Evolutionary conservation across 352 stramenopile genomes (phyloP).

Genomic region (Pelagophyceae sp.): DNA sequence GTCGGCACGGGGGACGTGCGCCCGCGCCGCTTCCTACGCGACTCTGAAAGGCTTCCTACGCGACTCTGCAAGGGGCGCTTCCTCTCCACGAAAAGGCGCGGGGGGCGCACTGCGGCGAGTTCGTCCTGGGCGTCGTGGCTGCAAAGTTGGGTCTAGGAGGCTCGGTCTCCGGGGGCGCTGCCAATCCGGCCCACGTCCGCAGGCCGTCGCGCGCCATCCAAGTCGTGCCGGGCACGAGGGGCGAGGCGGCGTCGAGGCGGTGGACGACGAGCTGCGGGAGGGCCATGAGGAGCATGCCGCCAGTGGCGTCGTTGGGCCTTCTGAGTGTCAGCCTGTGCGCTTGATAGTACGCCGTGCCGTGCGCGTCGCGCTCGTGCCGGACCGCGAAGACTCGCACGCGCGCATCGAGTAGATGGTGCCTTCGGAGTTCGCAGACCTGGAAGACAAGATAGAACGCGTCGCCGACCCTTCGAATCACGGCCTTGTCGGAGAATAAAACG

Average conservation of each 20-base stretch:
- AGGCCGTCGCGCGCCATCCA: constrained; percentile 15
- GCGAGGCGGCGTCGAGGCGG: constrained; percentile 28
- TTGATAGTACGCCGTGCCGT: constrained; percentile 17
- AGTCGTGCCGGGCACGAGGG: constrained; percentile 22
- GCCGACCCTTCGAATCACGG: constrained; percentile 44
- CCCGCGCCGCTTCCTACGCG: no score
- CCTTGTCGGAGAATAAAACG: constrained; percentile 12
- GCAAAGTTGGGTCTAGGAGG: neutral
- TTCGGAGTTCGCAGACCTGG: constrained; percentile 47
- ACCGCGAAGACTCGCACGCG: constrained; percentile 4
- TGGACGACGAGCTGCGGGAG: constrained; percentile 35
- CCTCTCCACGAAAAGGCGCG: no score
- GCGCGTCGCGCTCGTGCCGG: constrained; percentile 13
- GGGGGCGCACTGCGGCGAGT: no score
- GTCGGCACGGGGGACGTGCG: neutral
- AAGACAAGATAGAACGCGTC: constrained; percentile 54
- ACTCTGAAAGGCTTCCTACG: no score
- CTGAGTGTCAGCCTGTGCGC: constrained; percentile 30
- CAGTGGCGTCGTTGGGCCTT: constrained; percentile 34
- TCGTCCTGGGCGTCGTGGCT: no score
- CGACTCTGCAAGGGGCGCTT: no score
- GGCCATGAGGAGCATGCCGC: constrained; percentile 32
- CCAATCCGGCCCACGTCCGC: neutral
- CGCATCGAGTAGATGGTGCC: constrained; percentile 29
- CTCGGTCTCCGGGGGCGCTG: neutral